Percentiles rank a stretch among this genome's conserved stretches.
Evolutionary conservation across 192 early-diverging fungal species (phyloP).

Genomic region (Dispira simplex): DNA sequence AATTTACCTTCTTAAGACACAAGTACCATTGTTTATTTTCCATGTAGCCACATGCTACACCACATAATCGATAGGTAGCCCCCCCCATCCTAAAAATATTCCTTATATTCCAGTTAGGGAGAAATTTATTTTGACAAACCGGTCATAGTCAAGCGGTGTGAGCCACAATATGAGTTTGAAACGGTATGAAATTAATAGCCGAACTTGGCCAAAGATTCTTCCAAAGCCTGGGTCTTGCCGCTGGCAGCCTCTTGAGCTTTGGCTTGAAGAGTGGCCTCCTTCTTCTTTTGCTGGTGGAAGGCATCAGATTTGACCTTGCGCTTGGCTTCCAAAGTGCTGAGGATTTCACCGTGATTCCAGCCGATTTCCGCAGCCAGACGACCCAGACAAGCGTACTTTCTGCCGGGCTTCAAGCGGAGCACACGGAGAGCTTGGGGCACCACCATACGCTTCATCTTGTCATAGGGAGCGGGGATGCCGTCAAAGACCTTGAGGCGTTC

Average conservation of each 20-base stretch:
- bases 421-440: constrained; percentile 94
- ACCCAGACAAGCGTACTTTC: constrained; percentile 95
- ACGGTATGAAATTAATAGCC: constrained; percentile 31
- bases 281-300: constrained; percentile 88
- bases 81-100: no score
- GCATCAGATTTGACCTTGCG: constrained; percentile 88
- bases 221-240: constrained; percentile 35
- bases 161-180: no score
- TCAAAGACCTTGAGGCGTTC: constrained; percentile 99
- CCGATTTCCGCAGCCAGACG: constrained; percentile 91
- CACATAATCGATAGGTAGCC: no score
- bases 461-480: constrained; percentile 95
- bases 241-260: constrained; percentile 37
- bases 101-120: no score
- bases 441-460: constrained; percentile 94
- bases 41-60: no score
- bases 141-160: no score
- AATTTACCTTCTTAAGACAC: no score
- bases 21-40: no score
- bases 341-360: constrained; percentile 99
- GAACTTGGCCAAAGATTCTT: constrained; percentile 34
- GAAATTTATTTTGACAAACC: no score
- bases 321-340: constrained; percentile 95
- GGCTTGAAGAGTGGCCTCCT: constrained; percentile 46
- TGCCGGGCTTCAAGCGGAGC: constrained; percentile 88